phyloP scores from a whole-genome alignment of 495 filamentous ascomycete species.

The Chaetomium cochliodes region DNA sequence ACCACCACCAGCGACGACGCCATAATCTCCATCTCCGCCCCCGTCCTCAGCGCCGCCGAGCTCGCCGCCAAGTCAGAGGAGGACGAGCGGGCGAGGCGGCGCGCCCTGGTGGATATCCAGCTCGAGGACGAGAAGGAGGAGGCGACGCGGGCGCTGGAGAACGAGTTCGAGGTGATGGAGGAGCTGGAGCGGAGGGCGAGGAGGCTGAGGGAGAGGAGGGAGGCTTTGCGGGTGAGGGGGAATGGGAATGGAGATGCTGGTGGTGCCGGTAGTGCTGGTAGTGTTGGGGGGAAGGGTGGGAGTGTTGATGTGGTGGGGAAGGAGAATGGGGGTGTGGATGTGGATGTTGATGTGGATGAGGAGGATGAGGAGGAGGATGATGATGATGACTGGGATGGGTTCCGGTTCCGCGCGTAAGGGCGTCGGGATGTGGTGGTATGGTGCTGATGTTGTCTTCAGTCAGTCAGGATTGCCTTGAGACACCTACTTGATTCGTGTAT shows the following conservation, averaged over 20 bases:
- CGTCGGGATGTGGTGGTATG: background rate
- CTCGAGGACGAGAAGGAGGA: slow-evolving; percentile 78
- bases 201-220: slow-evolving; percentile 68
- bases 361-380: slow-evolving; percentile 54
- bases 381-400: slow-evolving; percentile 65
- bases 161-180: slow-evolving; percentile 96
- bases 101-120: slow-evolving; percentile 58
- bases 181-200: slow-evolving; percentile 76
- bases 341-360: slow-evolving; percentile 29
- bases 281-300: slow-evolving; percentile 15
- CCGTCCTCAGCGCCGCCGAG: slow-evolving; percentile 68
- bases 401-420: slow-evolving; percentile 55
- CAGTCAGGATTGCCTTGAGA: background rate
- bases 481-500: slow-evolving; percentile 22
- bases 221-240: slow-evolving; percentile 45
- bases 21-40: slow-evolving; percentile 75
- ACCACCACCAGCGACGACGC: slow-evolving; percentile 38
- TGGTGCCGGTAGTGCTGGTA: slow-evolving; percentile 1
- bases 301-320: slow-evolving; percentile 26
- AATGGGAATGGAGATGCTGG: slow-evolving; percentile 17
- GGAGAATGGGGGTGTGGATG: slow-evolving; percentile 37
- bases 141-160: slow-evolving; percentile 72
- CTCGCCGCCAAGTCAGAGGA: slow-evolving; percentile 66
- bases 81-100: slow-evolving; percentile 55
- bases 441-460: background rate